These are phyloP conservation scores for Kondoa malvinella DNA, from an alignment of 768 basidiomycete genomes.

Conservation along the genomic window DNA sequence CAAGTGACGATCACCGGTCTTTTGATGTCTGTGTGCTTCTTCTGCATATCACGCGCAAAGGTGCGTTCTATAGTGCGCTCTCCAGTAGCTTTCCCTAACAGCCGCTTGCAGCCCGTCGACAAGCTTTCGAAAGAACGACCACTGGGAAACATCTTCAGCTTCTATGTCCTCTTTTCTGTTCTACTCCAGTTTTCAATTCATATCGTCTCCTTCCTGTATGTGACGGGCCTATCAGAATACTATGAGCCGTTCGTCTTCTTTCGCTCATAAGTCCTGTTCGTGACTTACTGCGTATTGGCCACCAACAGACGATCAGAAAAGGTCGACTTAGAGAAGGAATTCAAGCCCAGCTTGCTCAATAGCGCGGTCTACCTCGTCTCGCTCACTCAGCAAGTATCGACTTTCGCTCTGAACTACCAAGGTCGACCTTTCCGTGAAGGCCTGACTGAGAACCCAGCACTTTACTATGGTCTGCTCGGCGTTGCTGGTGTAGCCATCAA, in stretches of 20 bases:
- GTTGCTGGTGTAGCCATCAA: conserved; percentile 74
- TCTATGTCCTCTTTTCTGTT: conserved; percentile 84
- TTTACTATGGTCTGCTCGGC: conserved; percentile 80
- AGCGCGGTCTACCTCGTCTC: conserved; percentile 92
- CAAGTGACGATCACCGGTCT: conserved; percentile 92
- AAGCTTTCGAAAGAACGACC: conserved; percentile 85
- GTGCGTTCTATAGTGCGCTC: conserved; percentile 38
- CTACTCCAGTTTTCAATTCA: conserved; percentile 85
- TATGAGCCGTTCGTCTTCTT: conserved; percentile 38
- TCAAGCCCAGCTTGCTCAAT: conserved; percentile 83
- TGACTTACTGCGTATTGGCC: conserved; percentile 8
- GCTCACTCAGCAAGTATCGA: conserved; percentile 92
- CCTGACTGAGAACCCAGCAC: conserved; percentile 82
- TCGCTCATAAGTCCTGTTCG: background rate
- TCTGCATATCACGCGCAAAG: conserved; percentile 94
- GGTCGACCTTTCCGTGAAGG: conserved; percentile 97
- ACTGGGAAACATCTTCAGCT: conserved; percentile 85
- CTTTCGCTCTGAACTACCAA: conserved; percentile 94
- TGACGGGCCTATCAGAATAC: conserved; percentile 63
- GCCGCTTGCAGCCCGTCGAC: conserved; percentile 60
- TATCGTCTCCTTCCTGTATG: conserved; percentile 75
- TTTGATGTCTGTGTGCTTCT: conserved; percentile 95
- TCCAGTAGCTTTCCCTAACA: background rate
- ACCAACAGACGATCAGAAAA: conserved; percentile 42
- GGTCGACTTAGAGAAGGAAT: conserved; percentile 90